Base-by-base conservation (phyloP, 2,329 filamentous ascomycete genomes). In the Penicillium sp. region DNA sequence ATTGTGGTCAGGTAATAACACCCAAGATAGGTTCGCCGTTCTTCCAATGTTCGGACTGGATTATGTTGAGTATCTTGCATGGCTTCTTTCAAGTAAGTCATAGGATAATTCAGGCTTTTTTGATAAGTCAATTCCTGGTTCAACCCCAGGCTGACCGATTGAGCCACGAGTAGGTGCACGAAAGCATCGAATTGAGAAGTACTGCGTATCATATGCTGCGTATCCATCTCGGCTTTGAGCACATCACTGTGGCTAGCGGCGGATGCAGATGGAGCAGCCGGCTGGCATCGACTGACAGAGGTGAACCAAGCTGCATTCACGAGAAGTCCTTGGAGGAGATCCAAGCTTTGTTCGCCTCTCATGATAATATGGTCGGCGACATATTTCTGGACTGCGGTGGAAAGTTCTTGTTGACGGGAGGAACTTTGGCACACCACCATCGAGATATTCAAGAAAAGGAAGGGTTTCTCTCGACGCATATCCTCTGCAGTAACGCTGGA, bases 1-100 rank as follows among this genome's bases (percentile, higher is more conserved):
- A 77, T 75, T 9, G 81, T 83, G 13, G 74, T 78, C 29, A 85
- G 57, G 55, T 83, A 84, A 77, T 82, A 85, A 1, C 81, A 77
- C 0, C 80, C 83, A 1, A 83, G 70, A 0, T 84, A 70, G 0
- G 77, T 74, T n/a, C 83, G 74, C 9, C 77, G 73, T 56, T 85
- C 82, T 38, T 84, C 82, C 7, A 81, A 76, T 0, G 77, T 81
- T 4, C 81, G 75, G 2, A 67, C 64, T 2, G 49, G 48, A 21
- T 62, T 67, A 0, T 75, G 71, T 29, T 71, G 62, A 14, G 73
- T 27, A n/a, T 39, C 45, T 10, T 18, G 49, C 9, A 4, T 47
- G 10, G 13, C 40, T 39, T 56, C 56, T 46, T 42, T 57, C 4
- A 61, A 21, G 40, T 61, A 61, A 22, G 50, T 40, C 13, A 56